phyloP scores from a whole-genome alignment of 768 basidiomycete genomes.

The Lentinus tigrinus region DNA sequence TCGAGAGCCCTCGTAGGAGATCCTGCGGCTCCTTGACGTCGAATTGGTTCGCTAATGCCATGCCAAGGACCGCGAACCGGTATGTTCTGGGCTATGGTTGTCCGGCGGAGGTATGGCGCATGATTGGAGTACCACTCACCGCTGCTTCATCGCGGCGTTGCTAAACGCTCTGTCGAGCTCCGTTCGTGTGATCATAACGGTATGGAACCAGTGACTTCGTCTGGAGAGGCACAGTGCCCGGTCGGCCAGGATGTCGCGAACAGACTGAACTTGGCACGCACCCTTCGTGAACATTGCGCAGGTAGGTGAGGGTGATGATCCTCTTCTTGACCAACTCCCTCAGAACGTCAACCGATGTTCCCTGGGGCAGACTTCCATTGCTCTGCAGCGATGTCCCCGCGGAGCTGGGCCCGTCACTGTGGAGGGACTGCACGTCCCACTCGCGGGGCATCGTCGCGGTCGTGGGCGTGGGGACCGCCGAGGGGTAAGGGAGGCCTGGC shows the following conservation, averaged over 20 bases:
- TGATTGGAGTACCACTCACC: conserved; percentile 42
- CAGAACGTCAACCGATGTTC: conserved; percentile 75
- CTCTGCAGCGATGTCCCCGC: conserved; percentile 4
- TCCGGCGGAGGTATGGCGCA: not conserved
- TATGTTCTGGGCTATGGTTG: conserved; percentile 52
- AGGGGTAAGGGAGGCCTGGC: conserved; percentile 6
- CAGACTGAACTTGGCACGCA: conserved; percentile 35
- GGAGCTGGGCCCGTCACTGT: conserved; percentile 39
- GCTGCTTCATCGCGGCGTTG: conserved; percentile 74
- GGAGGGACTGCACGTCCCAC: conserved; percentile 71
- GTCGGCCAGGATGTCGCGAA: not conserved
- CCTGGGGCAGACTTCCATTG: conserved; percentile 39
- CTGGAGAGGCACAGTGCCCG: conserved; percentile 36
- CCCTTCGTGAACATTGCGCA: conserved; percentile 87
- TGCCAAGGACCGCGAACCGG: conserved; percentile 81
- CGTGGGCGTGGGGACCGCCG: conserved; percentile 25
- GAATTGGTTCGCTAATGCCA: conserved; percentile 80
- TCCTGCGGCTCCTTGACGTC: conserved; percentile 82
- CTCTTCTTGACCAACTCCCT: conserved; percentile 81
- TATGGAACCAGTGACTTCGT: conserved; percentile 86
- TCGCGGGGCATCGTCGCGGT: conserved; percentile 47
- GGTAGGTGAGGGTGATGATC: conserved; percentile 80
- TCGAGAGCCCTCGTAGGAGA: conserved; percentile 70
- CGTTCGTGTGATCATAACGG: conserved; percentile 69
- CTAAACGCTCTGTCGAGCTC: conserved; percentile 78